Evolutionary conservation across 805 yeast species (phyloP).

Genomic region (Candida sithepensis): DNA sequence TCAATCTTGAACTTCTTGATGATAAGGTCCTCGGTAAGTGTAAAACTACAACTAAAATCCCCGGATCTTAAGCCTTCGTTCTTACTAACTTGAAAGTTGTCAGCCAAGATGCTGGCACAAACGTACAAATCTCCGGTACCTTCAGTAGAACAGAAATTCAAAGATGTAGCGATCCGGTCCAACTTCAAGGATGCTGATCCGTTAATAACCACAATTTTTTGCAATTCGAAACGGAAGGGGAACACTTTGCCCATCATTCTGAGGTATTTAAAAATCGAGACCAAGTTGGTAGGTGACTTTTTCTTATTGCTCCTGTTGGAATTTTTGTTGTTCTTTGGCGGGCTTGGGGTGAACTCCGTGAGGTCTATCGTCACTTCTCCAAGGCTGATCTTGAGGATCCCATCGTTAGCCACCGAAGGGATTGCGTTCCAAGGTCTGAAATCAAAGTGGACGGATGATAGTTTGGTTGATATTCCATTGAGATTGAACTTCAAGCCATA

Average conservation of each 20-base stretch:
- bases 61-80: not conserved
- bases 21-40: not conserved
- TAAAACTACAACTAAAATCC: not conserved
- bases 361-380: not conserved
- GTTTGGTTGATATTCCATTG: conserved; percentile 3
- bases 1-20: conserved; percentile 2
- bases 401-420: conserved; percentile 1
- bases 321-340: not conserved
- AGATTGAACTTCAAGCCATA: conserved; percentile 12
- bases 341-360: not conserved
- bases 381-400: not conserved
- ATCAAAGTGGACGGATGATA: conserved; percentile 15
- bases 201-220: not conserved
- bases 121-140: not conserved
- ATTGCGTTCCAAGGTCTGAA: conserved; percentile 17
- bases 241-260: not conserved
- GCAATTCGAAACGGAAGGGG: not conserved
- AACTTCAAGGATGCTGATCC: not conserved
- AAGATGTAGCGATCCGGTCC: not conserved
- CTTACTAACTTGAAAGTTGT: not conserved
- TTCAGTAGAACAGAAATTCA: not conserved
- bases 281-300: not conserved
- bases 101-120: not conserved
- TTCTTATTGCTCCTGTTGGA: not conserved
- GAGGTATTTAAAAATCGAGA: not conserved